Conservation (phyloP, 441 rosid species). For the Melastoma candidum region DNA sequence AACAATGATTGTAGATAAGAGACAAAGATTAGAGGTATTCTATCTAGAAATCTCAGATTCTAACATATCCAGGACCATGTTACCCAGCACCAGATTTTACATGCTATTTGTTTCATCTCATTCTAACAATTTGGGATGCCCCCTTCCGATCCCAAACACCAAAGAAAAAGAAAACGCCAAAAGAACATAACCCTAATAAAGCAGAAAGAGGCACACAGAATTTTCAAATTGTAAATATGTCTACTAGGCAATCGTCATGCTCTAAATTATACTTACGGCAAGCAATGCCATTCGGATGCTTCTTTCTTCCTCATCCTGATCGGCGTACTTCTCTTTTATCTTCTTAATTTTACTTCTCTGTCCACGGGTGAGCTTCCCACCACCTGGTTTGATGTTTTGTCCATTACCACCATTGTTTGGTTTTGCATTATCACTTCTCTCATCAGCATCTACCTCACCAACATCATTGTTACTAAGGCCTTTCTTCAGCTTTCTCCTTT, state of each 20-base stretch:
- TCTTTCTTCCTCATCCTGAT: constrained; percentile 97
- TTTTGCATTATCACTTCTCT: constrained; percentile 31
- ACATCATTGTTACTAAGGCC: constrained; percentile 36
- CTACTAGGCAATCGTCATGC: constrained; percentile 1
- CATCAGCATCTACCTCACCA: constrained; percentile 28
- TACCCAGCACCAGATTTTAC: too few relatives aligned
- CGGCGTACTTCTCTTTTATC: constrained; percentile 95
- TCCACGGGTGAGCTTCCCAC: constrained; percentile 76
- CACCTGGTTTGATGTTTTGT: constrained; percentile 39
- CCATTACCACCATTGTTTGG: constrained; percentile 16
- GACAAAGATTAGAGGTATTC: too few relatives aligned
- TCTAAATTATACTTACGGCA: constrained; percentile 51
- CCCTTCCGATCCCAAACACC: too few relatives aligned
- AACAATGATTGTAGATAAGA: too few relatives aligned
- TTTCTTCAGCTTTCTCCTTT: constrained; percentile 84
- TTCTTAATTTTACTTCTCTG: constrained; percentile 87
- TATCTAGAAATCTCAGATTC: too few relatives aligned
- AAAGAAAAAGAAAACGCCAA: too few relatives aligned
- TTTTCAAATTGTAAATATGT: too few relatives aligned
- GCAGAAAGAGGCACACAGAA: not conserved
- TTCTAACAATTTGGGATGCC: too few relatives aligned
- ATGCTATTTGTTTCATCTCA: too few relatives aligned
- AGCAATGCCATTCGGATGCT: constrained; percentile 72
- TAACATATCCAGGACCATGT: too few relatives aligned
- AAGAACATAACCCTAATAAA: not conserved